phyloP scores from a whole-genome alignment of 192 early-diverging fungal genomes.

The Mortierella alpina region DNA sequence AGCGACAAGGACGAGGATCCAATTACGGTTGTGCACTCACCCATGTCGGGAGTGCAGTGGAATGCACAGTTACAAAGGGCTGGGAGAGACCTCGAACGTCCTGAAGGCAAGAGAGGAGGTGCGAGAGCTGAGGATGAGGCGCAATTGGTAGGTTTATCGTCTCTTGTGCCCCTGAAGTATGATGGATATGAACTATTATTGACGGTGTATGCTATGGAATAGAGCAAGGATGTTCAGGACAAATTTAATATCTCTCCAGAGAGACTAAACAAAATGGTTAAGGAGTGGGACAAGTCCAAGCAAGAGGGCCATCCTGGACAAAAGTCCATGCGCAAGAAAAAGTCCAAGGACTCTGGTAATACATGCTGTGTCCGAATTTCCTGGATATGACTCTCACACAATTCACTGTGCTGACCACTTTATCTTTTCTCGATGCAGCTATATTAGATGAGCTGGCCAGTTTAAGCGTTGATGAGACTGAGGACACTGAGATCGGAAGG shows the following conservation, averaged over 20 bases:
- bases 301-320: conserved; percentile 5
- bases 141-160: conserved; percentile 50
- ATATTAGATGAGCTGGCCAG: conserved; percentile 34
- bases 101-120: conserved; percentile 10
- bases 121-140: conserved; percentile 51
- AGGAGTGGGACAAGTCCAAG: conserved; percentile 55
- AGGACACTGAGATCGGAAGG: conserved; percentile 2
- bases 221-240: conserved; percentile 65
- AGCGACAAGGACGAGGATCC: conserved; percentile 32
- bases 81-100: conserved; percentile 18
- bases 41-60: conserved; percentile 35
- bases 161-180: background rate
- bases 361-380: background rate
- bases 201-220: background rate
- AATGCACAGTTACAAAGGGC: conserved; percentile 35
- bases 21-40: conserved; percentile 35
- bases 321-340: conserved; percentile 42
- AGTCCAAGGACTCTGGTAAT: conserved; percentile 34
- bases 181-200: background rate
- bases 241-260: conserved; percentile 64
- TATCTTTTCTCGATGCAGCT: background rate
- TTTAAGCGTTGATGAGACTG: conserved; percentile 15
- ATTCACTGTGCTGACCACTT: background rate
- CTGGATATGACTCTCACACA: background rate
- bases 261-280: conserved; percentile 58